These are phyloP conservation scores for Heritiera littoralis DNA, from an alignment of 345 rosid species.

Conservation along the genomic window DNA sequence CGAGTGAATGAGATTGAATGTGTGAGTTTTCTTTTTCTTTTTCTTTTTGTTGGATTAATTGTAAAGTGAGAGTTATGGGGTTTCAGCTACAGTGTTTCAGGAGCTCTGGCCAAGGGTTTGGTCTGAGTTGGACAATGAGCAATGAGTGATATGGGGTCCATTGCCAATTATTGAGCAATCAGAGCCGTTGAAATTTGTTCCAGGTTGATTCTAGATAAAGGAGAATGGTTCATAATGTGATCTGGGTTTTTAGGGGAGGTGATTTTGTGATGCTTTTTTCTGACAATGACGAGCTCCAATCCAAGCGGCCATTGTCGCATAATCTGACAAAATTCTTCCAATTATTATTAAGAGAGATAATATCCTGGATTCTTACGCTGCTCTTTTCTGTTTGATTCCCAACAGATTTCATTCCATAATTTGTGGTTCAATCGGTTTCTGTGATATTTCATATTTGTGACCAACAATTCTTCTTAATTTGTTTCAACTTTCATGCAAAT, in stretches of 20 bases:
- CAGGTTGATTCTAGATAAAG: not conserved
- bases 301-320: slow-evolving; percentile 20
- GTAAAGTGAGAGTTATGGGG: not conserved
- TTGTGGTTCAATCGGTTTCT: slow-evolving; percentile 6
- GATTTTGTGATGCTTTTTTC: not conserved
- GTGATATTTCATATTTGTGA: not conserved
- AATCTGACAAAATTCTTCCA: slow-evolving; percentile 33
- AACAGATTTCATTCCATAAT: slow-evolving; percentile 14
- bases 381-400: slow-evolving; percentile 2
- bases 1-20: not conserved
- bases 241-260: slow-evolving; percentile 9
- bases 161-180: slow-evolving; percentile 30
- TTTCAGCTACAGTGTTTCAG: slow-evolving; percentile 1
- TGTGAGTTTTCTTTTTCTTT: no score
- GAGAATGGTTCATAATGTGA: slow-evolving; percentile 23
- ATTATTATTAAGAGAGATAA: not conserved
- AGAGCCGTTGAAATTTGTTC: slow-evolving; percentile 31
- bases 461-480: not conserved
- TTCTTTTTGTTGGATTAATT: not conserved
- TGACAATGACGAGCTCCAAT: slow-evolving; percentile 29
- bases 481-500: not conserved
- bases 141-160: slow-evolving; percentile 18
- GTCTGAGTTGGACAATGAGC: not conserved
- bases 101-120: not conserved
- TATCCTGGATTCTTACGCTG: not conserved